Evolutionary conservation across 805 yeast genomes (phyloP).

Genomic region (Komagataella kurtzmanii): DNA sequence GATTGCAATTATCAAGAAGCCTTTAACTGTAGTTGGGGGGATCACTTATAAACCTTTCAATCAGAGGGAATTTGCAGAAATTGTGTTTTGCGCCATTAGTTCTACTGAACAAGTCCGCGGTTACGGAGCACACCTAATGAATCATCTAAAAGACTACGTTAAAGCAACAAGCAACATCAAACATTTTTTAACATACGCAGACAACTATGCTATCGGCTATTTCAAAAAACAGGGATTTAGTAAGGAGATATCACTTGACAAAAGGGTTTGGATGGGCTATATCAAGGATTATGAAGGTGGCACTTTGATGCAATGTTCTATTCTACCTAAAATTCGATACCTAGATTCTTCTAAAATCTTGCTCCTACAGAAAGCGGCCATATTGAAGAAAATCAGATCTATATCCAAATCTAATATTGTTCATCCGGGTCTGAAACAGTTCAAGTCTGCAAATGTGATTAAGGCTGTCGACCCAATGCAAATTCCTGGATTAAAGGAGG

Average conservation of each 20-base stretch:
- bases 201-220: constrained; percentile 96
- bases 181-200: constrained; percentile 91
- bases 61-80: constrained; percentile 86
- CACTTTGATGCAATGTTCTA: constrained; percentile 92
- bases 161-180: constrained; percentile 74
- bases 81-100: constrained; percentile 95
- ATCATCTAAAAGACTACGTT: constrained; percentile 92
- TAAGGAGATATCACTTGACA: constrained; percentile 81
- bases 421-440: constrained; percentile 67
- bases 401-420: constrained; percentile 71
- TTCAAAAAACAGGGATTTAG: constrained; percentile 98
- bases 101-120: constrained; percentile 97
- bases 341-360: constrained; percentile 80
- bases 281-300: constrained; percentile 99
- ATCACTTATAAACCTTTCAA: constrained; percentile 93
- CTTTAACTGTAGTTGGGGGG: constrained; percentile 94
- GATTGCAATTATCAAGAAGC: constrained; percentile 90
- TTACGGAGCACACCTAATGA: constrained; percentile 97
- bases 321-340: constrained; percentile 82
- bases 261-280: constrained; percentile 92
- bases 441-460: constrained; percentile 30
- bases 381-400: constrained; percentile 68
- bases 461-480: constrained; percentile 62
- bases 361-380: constrained; percentile 82
- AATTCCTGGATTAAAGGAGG: constrained; percentile 85